Base-by-base conservation (phyloP, 108 stramenopile genomes). In the Fragilariopsis cylindrus region DNA sequence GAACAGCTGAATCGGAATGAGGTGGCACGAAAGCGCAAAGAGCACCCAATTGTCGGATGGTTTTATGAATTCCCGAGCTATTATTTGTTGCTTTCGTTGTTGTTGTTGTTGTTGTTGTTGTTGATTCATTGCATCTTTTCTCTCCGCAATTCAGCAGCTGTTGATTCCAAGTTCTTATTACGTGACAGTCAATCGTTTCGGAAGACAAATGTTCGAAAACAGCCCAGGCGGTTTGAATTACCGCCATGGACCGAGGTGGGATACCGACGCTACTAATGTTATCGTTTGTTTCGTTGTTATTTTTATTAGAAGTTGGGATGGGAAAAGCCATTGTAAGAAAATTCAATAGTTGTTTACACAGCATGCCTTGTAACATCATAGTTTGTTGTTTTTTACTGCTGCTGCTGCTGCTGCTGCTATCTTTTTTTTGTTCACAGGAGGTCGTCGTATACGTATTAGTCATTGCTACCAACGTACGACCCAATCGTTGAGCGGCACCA, bases 401-500 rank as follows among this genome's bases (percentile, higher is more conserved):
- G 21, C 21, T 21, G 21, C 19, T 19, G 1, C 19, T 19, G 1
- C 21, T 30, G 30, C 30, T 30, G 30, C 30, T 30, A 44, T 57
- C 13, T 19, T 66, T 15, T 8, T 5, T 9, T 0, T 50, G 15
- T 54, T 69, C 8, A 4, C 45, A 13, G 13, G 39, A 18, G 16
- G 45, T 77, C 3, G 18, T 18, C 7, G 65, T 13, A 7, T 62
- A 55, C n/a, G 45, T 41, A 42, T n/a, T 45, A 6, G 62, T 63
- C 62, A 63, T 63, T 5, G 62, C 62, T 7, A 78, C 73, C 69
- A 92, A 70, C 2, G 84, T 81, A 44, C 77, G 75, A 16, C 85
- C 86, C 57, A 94, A 75, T 41, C 92, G 84, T 63, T 87, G 80
- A 64, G 79, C 75, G 19, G 90, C 87, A 8, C 67, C 49, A 16